Evolutionary conservation across 192 early-diverging fungal species (phyloP).

Genomic region (Umbelopsis vinacea): DNA sequence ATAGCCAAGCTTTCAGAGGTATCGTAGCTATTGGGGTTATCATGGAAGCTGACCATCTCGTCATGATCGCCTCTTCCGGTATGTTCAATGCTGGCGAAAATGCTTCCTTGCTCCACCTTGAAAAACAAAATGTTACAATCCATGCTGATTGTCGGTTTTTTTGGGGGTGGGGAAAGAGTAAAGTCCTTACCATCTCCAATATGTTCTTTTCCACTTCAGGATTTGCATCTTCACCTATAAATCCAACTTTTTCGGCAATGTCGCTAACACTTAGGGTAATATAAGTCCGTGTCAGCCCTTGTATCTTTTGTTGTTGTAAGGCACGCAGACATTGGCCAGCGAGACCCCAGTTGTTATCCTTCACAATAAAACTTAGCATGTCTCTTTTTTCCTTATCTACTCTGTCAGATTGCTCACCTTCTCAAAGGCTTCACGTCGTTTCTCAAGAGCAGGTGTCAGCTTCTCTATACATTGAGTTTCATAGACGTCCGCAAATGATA

Average conservation of each 20-base stretch:
- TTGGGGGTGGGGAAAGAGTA: too few species aligned
- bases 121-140: neutral
- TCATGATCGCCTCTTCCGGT: conserved; percentile 42
- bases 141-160: too few species aligned
- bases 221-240: conserved; percentile 39
- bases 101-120: conserved; percentile 53
- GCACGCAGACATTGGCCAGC: conserved; percentile 53
- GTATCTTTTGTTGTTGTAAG: conserved; percentile 62
- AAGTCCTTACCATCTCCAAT: conserved; percentile 68
- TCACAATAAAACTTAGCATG: conserved; percentile 28
- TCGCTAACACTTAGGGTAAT: conserved; percentile 73
- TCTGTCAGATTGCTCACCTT: conserved; percentile 29
- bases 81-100: conserved; percentile 57
- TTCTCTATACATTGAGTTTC: conserved; percentile 49
- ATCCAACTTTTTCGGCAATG: conserved; percentile 64
- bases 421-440: conserved; percentile 37
- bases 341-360: conserved; percentile 70
- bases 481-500: conserved; percentile 63
- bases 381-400: neutral
- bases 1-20: conserved; percentile 11
- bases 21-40: conserved; percentile 46
- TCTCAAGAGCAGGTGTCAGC: conserved; percentile 50
- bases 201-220: conserved; percentile 59
- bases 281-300: conserved; percentile 77
- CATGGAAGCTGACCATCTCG: conserved; percentile 77